phyloP scores from a whole-genome alignment of 139 green algal genomes.

The Micractinium conductrix region DNA sequence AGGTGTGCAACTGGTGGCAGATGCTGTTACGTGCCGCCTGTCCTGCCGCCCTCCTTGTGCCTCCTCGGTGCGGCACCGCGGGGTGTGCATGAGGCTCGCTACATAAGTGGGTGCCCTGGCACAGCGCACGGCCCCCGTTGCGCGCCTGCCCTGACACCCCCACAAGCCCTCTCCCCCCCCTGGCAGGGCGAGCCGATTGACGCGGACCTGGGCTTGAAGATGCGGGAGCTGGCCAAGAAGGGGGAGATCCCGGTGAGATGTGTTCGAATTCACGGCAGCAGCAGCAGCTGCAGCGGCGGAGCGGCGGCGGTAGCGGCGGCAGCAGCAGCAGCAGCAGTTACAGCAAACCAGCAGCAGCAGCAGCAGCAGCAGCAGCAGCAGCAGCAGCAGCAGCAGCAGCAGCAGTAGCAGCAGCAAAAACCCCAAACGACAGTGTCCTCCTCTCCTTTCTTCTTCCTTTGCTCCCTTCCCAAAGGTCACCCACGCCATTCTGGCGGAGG shows the following conservation, averaged over 20 bases:
- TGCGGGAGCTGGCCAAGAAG: slow-evolving; percentile 25
- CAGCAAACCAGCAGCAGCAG: too few species aligned
- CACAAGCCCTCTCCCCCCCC: too few species aligned
- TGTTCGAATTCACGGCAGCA: background rate
- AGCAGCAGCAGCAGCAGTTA: background rate
- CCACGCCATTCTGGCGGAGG: slow-evolving; percentile 5
- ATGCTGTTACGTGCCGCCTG: too few species aligned
- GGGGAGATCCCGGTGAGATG: background rate
- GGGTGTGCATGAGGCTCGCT: too few species aligned
- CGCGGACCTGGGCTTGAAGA: slow-evolving; percentile 14
- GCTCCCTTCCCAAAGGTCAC: background rate
- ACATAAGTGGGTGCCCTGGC: too few species aligned
- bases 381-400: background rate
- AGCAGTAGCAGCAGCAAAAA: background rate
- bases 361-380: background rate
- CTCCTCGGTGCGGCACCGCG: too few species aligned
- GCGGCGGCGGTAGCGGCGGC: background rate
- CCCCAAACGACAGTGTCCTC: too few species aligned
- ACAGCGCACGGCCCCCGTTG: background rate
- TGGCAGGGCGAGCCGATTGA: slow-evolving; percentile 17
- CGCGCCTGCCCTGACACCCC: too few species aligned
- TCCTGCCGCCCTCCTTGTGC: too few species aligned
- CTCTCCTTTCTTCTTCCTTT: background rate
- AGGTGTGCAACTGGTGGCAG: too few species aligned
- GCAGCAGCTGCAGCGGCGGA: background rate